Evolutionary conservation across 768 basidiomycete genomes (phyloP).

Genomic region (Fomitopsis pulvina): DNA sequence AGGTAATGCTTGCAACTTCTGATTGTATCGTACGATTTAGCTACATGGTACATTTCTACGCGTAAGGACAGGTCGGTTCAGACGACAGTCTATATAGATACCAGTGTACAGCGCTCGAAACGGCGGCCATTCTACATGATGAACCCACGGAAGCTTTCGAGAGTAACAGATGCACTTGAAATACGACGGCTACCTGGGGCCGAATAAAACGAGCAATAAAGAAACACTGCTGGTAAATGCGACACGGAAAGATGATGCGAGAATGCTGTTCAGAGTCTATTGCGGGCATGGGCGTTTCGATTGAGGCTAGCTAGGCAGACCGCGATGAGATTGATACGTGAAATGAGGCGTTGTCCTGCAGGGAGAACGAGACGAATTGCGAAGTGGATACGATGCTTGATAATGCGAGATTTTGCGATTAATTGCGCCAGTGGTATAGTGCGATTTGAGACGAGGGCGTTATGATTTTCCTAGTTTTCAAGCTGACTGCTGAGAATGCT

Average conservation of each 20-base stretch:
- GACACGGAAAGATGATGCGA: neutral
- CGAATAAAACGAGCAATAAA: conserved; percentile 19
- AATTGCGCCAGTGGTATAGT: neutral
- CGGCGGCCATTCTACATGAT: no score
- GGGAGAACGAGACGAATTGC: neutral
- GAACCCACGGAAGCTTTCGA: no score
- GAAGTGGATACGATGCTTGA: neutral
- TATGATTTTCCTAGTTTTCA: neutral
- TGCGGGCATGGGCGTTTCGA: neutral
- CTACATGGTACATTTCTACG: no score
- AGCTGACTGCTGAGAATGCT: neutral
- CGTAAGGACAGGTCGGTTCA: no score
- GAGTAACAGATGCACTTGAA: neutral
- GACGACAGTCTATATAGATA: no score
- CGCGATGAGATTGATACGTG: neutral
- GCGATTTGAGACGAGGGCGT: neutral
- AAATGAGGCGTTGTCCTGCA: neutral
- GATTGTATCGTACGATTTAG: no score
- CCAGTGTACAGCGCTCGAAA: no score
- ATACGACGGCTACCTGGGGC: neutral
- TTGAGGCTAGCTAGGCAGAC: neutral
- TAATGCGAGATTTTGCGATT: neutral
- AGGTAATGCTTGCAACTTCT: no score
- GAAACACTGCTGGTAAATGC: conserved; percentile 15
- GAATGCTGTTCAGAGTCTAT: neutral